Evolutionary conservation across 2,329 filamentous ascomycete species (phyloP), one percentile per base, ranked within the genome.

Genomic region (Talaromyces sp.): DNA sequence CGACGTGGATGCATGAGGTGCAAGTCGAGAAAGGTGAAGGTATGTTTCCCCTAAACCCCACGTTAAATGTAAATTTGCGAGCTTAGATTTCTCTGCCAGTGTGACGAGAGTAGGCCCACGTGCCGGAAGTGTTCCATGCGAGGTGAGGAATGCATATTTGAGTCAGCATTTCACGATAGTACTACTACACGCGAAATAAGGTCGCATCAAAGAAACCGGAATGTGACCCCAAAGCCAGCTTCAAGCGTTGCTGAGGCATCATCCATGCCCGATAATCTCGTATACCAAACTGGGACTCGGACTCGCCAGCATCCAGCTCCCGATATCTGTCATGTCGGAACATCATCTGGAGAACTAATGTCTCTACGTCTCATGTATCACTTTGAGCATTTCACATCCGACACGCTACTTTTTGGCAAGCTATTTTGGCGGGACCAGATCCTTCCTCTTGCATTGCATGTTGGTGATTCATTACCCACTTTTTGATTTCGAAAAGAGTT

Each of bases 11-110:
- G 51, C 22, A 53, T 31, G 36, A 53, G 13, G 5, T 53, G 51
- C 51, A 53, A 53, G 36, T 15, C 51, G 36, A 53, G 51, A 53
- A 53, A 41, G 25, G 51, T 53, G 8, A 53, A 53, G 51, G 51
- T 53, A 53, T 10, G n/a, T 13, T 13, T 9, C 5, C 37, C 10
- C 28, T 15, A 13, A 5, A 3, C 25, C 31, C 15, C 11, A 19
- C 21, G 13, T 3, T 22, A 3, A 5, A 5, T 22, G 17, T n/a
- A 7, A 8, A 31, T 22, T 2, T 7, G 7, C 17, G 31, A 13
- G 2, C 28, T 35, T 51, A 37, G 10, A 15, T 8, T 31, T 15
- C 41, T 28, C 19, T 21, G 9, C n/a, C n/a, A 53, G 51, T 53
- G 51, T 37, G 51, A 53, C 8, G 51, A 53, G 9, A 53, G 25